Evolutionary conservation across 148 eudicot genomes (phyloP).

Genomic region (Camellia lanceoleosa): DNA sequence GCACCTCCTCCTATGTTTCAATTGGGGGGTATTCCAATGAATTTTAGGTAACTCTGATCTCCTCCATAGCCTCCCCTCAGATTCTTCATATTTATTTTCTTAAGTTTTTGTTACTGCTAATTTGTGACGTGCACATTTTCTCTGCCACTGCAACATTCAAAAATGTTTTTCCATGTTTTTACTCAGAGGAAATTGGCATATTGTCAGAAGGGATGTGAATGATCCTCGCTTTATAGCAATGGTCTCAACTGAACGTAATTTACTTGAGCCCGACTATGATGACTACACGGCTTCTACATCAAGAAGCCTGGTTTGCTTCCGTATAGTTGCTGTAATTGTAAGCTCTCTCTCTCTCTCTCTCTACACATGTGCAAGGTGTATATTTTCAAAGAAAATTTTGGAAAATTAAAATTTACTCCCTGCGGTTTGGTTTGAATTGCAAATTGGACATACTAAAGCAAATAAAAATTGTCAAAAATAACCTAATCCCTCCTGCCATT

Average conservation of each 20-base stretch:
- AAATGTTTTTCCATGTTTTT: background rate
- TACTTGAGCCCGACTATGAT: conserved; percentile 39
- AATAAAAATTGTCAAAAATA: no score
- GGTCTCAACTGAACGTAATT: conserved; percentile 53
- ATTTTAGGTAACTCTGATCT: conserved; percentile 48
- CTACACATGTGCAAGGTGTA: no score
- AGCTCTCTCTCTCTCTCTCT: conserved; percentile 20
- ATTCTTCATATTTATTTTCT: background rate
- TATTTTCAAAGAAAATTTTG: no score
- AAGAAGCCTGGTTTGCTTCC: conserved; percentile 58
- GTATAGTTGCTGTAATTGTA: conserved; percentile 64
- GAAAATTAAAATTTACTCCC: no score
- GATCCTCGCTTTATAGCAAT: conserved; percentile 47
- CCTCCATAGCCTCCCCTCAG: background rate
- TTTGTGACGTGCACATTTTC: background rate
- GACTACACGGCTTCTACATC: conserved; percentile 54
- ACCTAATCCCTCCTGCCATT: no score
- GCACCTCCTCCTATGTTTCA: conserved; percentile 84
- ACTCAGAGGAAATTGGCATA: conserved; percentile 74
- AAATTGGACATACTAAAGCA: no score
- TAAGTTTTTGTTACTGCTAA: background rate
- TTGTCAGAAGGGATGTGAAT: conserved; percentile 55
- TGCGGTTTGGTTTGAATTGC: no score
- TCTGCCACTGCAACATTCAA: conserved; percentile 1
- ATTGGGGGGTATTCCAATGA: conserved; percentile 54